Base-by-base conservation (phyloP, 495 filamentous ascomycete species). In the Cenococcum geophilum region DNA sequence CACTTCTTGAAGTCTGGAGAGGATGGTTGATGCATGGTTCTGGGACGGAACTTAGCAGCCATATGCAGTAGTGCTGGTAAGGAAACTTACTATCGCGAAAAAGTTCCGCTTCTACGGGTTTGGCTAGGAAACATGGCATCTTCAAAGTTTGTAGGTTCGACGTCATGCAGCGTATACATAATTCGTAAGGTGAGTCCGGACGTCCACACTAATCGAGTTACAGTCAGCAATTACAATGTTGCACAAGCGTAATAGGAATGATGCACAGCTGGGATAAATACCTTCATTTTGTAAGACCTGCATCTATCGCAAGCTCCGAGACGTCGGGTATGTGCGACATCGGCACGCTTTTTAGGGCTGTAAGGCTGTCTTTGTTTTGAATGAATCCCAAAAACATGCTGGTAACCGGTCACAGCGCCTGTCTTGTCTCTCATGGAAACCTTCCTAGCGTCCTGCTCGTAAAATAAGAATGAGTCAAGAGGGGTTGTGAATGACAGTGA, bases 91-190 rank as follows among this genome's bases (percentile, higher is more conserved):
- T 59, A 32, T 59, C 57, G 25, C 57, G 43, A 20, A 59, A 59
- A 20, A 59, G 45, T 36, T 59, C 37, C 22, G 57, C 57, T 25
- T 59, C 57, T 23, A 59, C 45, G 21, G 45, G 43, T 34, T 59
- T 59, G 16, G 57, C 57, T 20, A 52, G 37, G 45, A 59, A 59
- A 51, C 57, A 59, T 5, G 57, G 57, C 57, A 59, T 50, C n/a
- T 20, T 27, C 8, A 50, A 32, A 3, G 51, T 45, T 35, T 52
- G 43, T 34, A 45, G 35, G 20, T 51, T 59, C 14, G 49, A 52
- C 23, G 16, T 27, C 14, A 27, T 16, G 45, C 57, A 59, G 9
- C 45, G 23, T 18, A 25, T 32, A 32, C 57, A 59, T 12, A 22
- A 25, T 32, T 59, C 45, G 43, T 59, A 59, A n/a, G 37, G 36